Evolutionary conservation across 106 monocot genomes (phyloP).

Genomic region (Dioscorea alata): DNA sequence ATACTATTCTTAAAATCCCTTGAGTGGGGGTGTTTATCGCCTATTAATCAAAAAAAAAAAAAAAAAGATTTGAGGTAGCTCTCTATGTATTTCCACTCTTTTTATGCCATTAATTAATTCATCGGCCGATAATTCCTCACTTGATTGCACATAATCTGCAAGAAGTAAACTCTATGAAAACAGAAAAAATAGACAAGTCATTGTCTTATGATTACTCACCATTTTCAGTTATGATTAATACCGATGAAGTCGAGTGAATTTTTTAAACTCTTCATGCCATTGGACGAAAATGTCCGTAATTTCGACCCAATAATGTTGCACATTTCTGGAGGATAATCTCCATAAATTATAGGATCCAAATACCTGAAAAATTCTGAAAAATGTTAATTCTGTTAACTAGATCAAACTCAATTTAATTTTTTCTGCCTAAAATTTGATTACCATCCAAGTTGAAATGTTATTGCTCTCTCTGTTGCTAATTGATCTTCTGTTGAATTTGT

Average conservation of each 20-base stretch:
- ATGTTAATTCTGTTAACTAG: not conserved
- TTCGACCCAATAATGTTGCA: slow-evolving; percentile 19
- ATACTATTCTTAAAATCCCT: too few relatives aligned
- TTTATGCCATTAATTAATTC: slow-evolving; percentile 36
- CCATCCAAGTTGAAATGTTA: slow-evolving; percentile 35
- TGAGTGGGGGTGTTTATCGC: too few relatives aligned
- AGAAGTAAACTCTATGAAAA: not conserved
- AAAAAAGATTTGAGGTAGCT: slow-evolving; percentile 33
- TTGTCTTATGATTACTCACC: slow-evolving; percentile 13
- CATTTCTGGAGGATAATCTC: slow-evolving; percentile 47
- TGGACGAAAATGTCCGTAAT: slow-evolving; percentile 27
- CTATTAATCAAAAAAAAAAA: too few relatives aligned
- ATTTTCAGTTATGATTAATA: slow-evolving; percentile 61
- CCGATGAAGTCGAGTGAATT: slow-evolving; percentile 54
- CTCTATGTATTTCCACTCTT: slow-evolving; percentile 25
- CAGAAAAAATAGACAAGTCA: not conserved
- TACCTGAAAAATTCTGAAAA: slow-evolving; percentile 11
- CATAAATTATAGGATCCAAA: slow-evolving; percentile 40
- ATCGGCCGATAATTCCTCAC: slow-evolving; percentile 6
- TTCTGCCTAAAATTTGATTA: slow-evolving; percentile 2
- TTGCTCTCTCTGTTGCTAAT: slow-evolving; percentile 22
- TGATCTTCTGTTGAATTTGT: slow-evolving; percentile 13
- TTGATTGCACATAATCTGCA: slow-evolving; percentile 28
- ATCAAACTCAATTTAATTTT: not conserved
- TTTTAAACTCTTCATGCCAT: slow-evolving; percentile 19